Base-by-base conservation (phyloP, 1,284 basidiomycete genomes). In the Leccinum insolens region DNA sequence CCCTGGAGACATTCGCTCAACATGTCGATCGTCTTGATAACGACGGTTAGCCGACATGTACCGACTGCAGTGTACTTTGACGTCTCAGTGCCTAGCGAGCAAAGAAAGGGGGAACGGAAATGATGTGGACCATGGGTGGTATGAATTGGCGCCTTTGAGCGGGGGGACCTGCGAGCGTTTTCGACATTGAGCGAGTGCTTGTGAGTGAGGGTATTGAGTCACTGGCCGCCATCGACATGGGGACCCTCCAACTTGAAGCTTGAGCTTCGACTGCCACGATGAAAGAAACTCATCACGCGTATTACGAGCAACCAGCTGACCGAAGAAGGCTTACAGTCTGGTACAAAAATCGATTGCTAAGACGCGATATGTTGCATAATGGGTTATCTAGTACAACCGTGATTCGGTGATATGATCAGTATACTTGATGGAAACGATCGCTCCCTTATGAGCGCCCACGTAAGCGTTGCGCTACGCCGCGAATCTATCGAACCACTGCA, bases 401-500 rank as follows among this genome's bases (percentile, higher is more conserved):
- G 22, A 8, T 57, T 25, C 22, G 52, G 22, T 57, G 52, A 57
- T 9, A 25, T 55, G 22, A 57, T 25, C 14, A 57, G 52, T 57
- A 44, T 44, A 57, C 7, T 57, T 57, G 52, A 57, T 59, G 58
- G 12, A 31, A 31, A 59, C 17, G 28, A 59, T 31, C 58, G 17
- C 28, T 31, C 28, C 28, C 31, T 7, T n/a, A 59, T 59, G n/a
- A 28, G 17, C 1, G 17, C 58, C 58, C 28, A 31, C 17, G 12
- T n/a, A 31, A 59, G 17, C 28, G 6, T 59, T 31, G 58, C 34
- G 57, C 62, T 71, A 71, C 25, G 63, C 67, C 2, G 71, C 72
- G 67, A 86, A 88, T 62, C 83, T 78, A 52, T 79, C 74, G 71
- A 88, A 88, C 85, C 86, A 88, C 4, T 72, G 71, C 25, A 83